Base-by-base conservation (phyloP, 352 stramenopile species). In the Elongisporangium senticosum region DNA sequence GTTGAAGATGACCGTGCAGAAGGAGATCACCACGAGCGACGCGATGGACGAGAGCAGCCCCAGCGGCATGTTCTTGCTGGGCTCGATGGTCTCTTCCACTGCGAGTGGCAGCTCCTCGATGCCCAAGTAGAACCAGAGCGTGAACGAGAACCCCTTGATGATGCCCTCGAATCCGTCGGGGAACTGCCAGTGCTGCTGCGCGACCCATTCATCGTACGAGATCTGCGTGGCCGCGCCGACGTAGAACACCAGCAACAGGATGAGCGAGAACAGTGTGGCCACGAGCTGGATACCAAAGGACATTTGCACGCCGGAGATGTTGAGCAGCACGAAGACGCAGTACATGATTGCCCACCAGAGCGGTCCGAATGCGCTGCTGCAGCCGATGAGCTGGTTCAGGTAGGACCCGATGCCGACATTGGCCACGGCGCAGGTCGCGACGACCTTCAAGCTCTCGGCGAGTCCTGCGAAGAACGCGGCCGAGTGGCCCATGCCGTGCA, bases 61-160 rank as follows among this genome's bases (percentile, higher is more conserved):
- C 7, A 69, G 67, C 3, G 81, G 76, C 63, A 90, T 89, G 64
- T 87, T 90, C 57, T 81, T 78, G 51, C 74, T 71, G 0, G 81
- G 81, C 20, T 90, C 68, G 52, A 90, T 86, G 4, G 81, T 87
- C 55, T 90, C 81, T 49, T 90, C 81, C 2, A 86, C 67, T 2
- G 81, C 78, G 39, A 90, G 81, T 0, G 81, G 81, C 0, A 90
- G 66, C 53, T 90, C 78, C 62, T 90, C 81, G 33, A 89, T 90
- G 43, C 78, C 80, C 8, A 88, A 67, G 75, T 87, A 90, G 58
- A 88, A 90, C 77, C 80, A 90, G 24, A 90, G 59, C 7, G 68
- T 60, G 56, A 88, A 88, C 6, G 77, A 86, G 26, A 87, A 74
- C 19, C 74, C 80, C 17, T 77, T 64, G 28, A 90, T 55, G 28